These are phyloP conservation scores for Jasminum sambac DNA, from an alignment of 257 asterid species.

Conservation along the genomic window DNA sequence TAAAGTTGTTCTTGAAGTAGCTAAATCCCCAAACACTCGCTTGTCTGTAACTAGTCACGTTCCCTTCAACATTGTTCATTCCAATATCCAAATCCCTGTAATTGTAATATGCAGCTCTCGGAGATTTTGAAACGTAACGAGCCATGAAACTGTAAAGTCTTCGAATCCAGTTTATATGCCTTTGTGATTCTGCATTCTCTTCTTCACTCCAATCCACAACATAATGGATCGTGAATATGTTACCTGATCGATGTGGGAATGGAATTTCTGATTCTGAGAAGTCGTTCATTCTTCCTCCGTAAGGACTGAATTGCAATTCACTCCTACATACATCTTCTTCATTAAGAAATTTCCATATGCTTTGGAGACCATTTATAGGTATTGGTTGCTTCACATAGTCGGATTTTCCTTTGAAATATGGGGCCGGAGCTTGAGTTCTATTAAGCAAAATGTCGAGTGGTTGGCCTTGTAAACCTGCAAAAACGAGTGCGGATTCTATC, in stretches of 20 bases:
- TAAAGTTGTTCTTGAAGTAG: background rate
- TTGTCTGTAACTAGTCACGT: background rate
- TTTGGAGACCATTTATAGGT: background rate
- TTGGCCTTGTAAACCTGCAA: background rate
- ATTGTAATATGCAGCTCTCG: background rate
- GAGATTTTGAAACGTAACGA: background rate
- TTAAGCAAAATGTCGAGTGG: background rate
- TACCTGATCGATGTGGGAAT: background rate
- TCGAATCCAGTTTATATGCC: background rate
- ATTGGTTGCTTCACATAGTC: background rate
- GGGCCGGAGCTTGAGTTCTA: background rate
- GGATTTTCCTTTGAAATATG: background rate
- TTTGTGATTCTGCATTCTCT: background rate
- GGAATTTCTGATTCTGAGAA: background rate
- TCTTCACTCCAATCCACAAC: background rate
- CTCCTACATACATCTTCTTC: background rate
- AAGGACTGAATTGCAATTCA: background rate
- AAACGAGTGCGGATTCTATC: background rate
- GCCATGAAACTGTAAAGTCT: background rate
- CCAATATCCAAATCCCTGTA: background rate
- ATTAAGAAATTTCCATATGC: background rate
- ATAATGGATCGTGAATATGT: background rate
- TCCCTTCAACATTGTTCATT: background rate
- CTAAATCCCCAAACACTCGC: conserved; percentile 1
- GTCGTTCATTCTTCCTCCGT: background rate